Conservation (phyloP, 352 stramenopile genomes). For the Phytophthora ohioensis region DNA sequence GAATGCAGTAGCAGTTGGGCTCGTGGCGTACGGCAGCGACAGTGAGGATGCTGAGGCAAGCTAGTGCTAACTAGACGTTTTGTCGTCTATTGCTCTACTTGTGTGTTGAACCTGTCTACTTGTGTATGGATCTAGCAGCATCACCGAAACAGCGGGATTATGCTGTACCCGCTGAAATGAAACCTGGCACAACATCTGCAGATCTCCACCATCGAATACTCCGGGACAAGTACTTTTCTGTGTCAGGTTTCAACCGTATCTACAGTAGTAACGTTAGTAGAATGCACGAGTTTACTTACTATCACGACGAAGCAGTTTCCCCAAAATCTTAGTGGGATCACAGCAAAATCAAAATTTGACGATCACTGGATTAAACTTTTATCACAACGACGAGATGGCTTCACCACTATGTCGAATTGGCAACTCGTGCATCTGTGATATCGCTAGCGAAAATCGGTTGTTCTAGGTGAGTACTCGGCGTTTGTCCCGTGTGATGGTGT, state of each 20-base stretch:
- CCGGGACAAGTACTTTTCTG: constrained; percentile 26
- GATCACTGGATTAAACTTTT: constrained; percentile 43
- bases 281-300: constrained; percentile 32
- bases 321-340: constrained; percentile 12
- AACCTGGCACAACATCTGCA: constrained; percentile 23
- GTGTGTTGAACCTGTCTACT: constrained; percentile 2
- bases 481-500: constrained; percentile 49
- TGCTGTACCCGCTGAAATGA: neutral
- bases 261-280: neutral
- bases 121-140: neutral
- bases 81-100: neutral
- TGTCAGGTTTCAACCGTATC: constrained; percentile 20
- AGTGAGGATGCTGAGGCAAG: constrained; percentile 41
- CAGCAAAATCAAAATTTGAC: constrained; percentile 17
- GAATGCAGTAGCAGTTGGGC: constrained; percentile 25
- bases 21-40: constrained; percentile 77
- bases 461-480: constrained; percentile 32
- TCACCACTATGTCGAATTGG: constrained; percentile 43
- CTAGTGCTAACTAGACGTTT: neutral
- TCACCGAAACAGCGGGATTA: neutral
- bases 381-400: constrained; percentile 2
- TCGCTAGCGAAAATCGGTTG: constrained; percentile 41
- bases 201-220: constrained; percentile 20
- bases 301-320: constrained; percentile 41
- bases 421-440: constrained; percentile 25